A percentile compares a stretch with the other conserved stretches of the same genome.
Evolutionary conservation across 805 yeast genomes (phyloP).

Genomic region (Metschnikowia lachancei): DNA sequence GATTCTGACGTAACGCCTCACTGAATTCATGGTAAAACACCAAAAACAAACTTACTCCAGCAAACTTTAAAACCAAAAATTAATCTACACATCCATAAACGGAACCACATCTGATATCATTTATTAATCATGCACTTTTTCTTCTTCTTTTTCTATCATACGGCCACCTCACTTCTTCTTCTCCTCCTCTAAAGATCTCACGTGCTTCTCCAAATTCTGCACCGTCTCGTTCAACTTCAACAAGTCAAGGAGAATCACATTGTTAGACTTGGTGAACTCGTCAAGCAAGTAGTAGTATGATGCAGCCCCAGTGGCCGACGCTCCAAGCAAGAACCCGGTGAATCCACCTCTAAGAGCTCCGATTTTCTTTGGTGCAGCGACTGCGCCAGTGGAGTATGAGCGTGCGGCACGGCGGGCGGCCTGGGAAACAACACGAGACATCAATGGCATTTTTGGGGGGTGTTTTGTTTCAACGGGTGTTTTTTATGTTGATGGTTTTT

Average conservation of each 20-base stretch:
- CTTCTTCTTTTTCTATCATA: background rate
- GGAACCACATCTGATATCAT: too few relatives aligned
- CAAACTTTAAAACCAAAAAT: too few relatives aligned
- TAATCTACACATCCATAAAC: too few relatives aligned
- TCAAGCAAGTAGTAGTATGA: constrained; percentile 78
- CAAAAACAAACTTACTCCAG: too few relatives aligned
- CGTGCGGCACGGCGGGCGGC: constrained; percentile 23
- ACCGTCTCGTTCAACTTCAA: constrained; percentile 67
- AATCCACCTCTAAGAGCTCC: constrained; percentile 51
- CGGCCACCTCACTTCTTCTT: constrained; percentile 18
- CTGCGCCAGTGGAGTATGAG: constrained; percentile 27
- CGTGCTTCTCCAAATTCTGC: constrained; percentile 64
- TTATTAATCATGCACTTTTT: too few relatives aligned
- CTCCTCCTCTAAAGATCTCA: constrained; percentile 62
- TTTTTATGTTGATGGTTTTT: background rate
- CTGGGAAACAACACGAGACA: constrained; percentile 4
- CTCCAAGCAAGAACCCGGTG: constrained; percentile 78
- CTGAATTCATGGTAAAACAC: too few relatives aligned
- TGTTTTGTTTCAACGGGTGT: background rate
- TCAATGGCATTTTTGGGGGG: constrained; percentile 5
- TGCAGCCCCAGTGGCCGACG: constrained; percentile 67
- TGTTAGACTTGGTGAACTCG: constrained; percentile 70
- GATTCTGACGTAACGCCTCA: too few relatives aligned
- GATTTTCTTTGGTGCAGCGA: constrained; percentile 31
- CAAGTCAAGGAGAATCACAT: constrained; percentile 72